Percentiles rank a stretch among this genome's conserved stretches.
phyloP scores from a whole-genome alignment of 2,329 filamentous ascomycete species.

The Akanthomyces muscarius region DNA sequence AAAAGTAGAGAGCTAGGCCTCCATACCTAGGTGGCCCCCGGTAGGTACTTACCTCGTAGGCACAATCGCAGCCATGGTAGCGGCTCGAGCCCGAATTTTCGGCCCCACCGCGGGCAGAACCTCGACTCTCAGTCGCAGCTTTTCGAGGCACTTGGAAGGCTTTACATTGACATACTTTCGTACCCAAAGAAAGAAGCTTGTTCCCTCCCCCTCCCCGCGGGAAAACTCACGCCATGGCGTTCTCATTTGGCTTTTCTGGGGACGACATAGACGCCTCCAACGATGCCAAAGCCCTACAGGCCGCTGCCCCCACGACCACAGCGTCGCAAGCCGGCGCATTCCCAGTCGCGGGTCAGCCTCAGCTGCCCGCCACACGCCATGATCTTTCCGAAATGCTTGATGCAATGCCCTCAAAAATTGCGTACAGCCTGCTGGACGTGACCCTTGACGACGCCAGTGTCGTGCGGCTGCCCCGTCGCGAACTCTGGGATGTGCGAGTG shows the following conservation, averaged over 20 bases:
- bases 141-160: not conserved
- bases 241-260: conserved; percentile 59
- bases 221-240: conserved; percentile 38
- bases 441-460: conserved; percentile 50
- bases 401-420: conserved; percentile 67
- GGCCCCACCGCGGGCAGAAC: conserved; percentile 6
- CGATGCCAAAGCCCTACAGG: conserved; percentile 27
- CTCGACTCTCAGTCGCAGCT: not conserved
- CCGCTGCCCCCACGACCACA: not conserved
- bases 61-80: not conserved
- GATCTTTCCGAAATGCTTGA: conserved; percentile 48
- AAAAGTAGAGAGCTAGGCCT: not conserved
- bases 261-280: conserved; percentile 59
- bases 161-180: not conserved
- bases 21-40: not conserved
- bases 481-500: conserved; percentile 76
- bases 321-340: conserved; percentile 46
- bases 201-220: not conserved
- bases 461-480: conserved; percentile 63
- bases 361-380: conserved; percentile 53
- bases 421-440: conserved; percentile 60
- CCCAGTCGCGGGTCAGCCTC: conserved; percentile 57
- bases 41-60: not conserved
- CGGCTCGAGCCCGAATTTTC: conserved; percentile 12
- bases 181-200: not conserved